A percentile compares a stretch with the other conserved stretches of the same genome.
phyloP scores from a whole-genome alignment of 306 rosid genomes.

The Inga oerstediana region DNA sequence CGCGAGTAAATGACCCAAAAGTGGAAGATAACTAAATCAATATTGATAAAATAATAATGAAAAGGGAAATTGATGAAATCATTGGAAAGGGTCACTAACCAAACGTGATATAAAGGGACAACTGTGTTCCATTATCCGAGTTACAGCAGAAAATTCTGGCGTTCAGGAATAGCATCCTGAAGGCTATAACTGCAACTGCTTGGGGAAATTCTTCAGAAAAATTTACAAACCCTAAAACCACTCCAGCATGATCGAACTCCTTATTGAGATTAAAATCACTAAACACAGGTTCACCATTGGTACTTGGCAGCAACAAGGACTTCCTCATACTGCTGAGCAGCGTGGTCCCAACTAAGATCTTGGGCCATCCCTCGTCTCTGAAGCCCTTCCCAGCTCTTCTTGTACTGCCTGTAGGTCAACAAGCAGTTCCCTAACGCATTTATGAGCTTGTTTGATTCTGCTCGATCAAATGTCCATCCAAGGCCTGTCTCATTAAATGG shows the following conservation, averaged over 20 bases:
- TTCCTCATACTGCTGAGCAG: slow-evolving; percentile 89
- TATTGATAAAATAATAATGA: background rate
- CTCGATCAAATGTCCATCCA: slow-evolving; percentile 91
- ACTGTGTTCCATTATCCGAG: background rate
- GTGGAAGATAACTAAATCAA: background rate
- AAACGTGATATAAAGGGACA: background rate
- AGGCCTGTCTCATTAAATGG: slow-evolving; percentile 75
- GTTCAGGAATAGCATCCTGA: slow-evolving; percentile 17
- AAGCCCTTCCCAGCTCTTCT: slow-evolving; percentile 95
- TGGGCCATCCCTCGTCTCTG: slow-evolving; percentile 89
- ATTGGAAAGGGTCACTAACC: background rate
- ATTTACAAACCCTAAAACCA: slow-evolving; percentile 3
- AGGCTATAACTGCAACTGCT: background rate
- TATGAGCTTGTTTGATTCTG: slow-evolving; percentile 65
- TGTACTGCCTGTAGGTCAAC: slow-evolving; percentile 64
- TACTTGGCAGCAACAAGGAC: slow-evolving; percentile 89
- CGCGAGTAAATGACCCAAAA: background rate
- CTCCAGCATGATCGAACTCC: slow-evolving; percentile 6
- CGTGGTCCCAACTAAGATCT: slow-evolving; percentile 93
- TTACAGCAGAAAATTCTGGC: slow-evolving; percentile 21
- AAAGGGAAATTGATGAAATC: background rate
- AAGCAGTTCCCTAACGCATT: slow-evolving; percentile 81
- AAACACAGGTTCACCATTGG: slow-evolving; percentile 57
- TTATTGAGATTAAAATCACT: background rate
- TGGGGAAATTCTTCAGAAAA: background rate